A percentile compares a stretch with the other conserved stretches of the same genome.
phyloP scores from a whole-genome alignment of 1,284 basidiomycete genomes.

The Uromyces viciae-fabae region DNA sequence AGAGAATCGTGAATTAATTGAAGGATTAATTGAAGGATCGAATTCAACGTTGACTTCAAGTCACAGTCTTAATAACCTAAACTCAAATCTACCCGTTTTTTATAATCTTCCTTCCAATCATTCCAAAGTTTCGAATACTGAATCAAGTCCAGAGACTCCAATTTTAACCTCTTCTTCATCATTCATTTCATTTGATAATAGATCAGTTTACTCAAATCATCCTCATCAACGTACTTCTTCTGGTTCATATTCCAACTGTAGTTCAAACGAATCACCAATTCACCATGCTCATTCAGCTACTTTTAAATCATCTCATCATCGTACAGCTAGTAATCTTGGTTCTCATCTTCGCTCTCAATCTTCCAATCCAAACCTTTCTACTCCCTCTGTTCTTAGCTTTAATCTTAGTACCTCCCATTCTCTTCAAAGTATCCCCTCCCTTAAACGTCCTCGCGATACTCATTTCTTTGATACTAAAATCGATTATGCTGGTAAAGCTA shows the following conservation, averaged over 20 bases:
- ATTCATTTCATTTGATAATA: slow-evolving; percentile 2
- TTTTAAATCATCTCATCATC: neutral
- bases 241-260: slow-evolving; percentile 16
- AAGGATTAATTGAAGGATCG: neutral
- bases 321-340: slow-evolving; percentile 6
- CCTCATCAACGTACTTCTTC: slow-evolving; percentile 13
- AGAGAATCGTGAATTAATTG: neutral
- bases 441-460: slow-evolving; percentile 70
- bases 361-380: neutral
- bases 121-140: neutral
- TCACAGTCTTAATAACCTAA: slow-evolving; percentile 20
- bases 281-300: neutral
- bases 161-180: slow-evolving; percentile 22
- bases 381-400: neutral
- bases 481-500: slow-evolving; percentile 61
- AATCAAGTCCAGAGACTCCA: slow-evolving; percentile 1
- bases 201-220: slow-evolving; percentile 16
- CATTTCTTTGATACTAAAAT: slow-evolving; percentile 85
- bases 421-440: neutral
- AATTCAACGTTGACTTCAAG: neutral
- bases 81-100: neutral
- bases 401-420: neutral
- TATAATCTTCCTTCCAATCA: neutral
- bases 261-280: slow-evolving; percentile 2
- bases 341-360: neutral